Conservation (phyloP, 495 filamentous ascomycete genomes). For the Talaromyces wortmannii region DNA sequence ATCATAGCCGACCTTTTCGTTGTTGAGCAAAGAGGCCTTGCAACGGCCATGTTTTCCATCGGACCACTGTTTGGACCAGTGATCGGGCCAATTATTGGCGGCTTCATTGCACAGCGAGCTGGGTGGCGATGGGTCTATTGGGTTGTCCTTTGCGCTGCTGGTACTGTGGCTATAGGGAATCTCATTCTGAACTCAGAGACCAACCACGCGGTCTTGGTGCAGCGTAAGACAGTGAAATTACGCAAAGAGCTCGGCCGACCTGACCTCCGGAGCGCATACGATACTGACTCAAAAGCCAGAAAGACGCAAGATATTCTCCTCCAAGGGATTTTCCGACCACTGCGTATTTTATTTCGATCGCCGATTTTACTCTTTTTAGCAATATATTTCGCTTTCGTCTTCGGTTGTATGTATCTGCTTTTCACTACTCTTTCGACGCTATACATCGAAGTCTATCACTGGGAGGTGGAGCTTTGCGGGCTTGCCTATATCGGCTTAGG, state of each 20-base stretch:
- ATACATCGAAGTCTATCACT: conserved; percentile 6
- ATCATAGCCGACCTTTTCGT: conserved; percentile 49
- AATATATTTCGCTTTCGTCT: conserved; percentile 5
- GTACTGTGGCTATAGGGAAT: conserved; percentile 26
- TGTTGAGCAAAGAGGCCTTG: conserved; percentile 38
- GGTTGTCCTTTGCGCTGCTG: conserved; percentile 44
- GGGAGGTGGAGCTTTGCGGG: conserved; percentile 1
- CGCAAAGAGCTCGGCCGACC: conserved; percentile 28
- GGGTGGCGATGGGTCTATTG: conserved; percentile 54
- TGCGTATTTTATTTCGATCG: conserved; percentile 2
- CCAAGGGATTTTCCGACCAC: background rate
- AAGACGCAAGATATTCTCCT: conserved; percentile 12
- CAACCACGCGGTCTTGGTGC: conserved; percentile 44
- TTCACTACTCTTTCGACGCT: conserved; percentile 7
- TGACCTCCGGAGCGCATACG: conserved; percentile 16
- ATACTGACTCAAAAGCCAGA: conserved; percentile 2
- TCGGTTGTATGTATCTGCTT: conserved; percentile 6
- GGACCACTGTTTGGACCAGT: conserved; percentile 41
- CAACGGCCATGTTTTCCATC: conserved; percentile 16
- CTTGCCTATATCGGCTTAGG: conserved; percentile 5
- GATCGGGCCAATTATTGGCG: conserved; percentile 41
- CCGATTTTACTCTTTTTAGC: conserved; percentile 6
- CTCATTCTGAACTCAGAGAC: conserved; percentile 40
- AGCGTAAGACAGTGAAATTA: conserved; percentile 38
- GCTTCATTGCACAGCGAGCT: conserved; percentile 39